Evolutionary conservation across 768 basidiomycete genomes (phyloP).

Genomic region (Lactarius tabidus): DNA sequence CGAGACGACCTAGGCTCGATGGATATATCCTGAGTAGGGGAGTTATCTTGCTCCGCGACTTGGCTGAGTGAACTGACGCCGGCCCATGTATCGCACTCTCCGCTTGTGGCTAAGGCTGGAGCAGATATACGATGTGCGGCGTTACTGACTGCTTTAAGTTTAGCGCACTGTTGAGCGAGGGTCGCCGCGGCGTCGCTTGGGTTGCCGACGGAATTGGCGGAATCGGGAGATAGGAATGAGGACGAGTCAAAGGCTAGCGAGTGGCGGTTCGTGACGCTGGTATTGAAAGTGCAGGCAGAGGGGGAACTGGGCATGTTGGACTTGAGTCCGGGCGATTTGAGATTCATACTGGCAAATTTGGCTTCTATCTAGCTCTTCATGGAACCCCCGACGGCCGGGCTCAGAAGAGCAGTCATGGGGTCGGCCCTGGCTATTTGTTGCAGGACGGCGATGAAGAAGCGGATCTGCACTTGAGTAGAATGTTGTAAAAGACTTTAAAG

Average conservation of each 20-base stretch:
- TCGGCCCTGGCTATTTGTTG: conserved; percentile 98
- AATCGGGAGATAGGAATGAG: conserved; percentile 83
- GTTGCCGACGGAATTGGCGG: conserved; percentile 49
- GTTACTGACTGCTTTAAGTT: conserved; percentile 80
- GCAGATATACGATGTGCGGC: conserved; percentile 59
- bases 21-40: conserved; percentile 60
- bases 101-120: conserved; percentile 35
- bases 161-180: conserved; percentile 85
- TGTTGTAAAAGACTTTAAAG: conserved; percentile 99
- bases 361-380: conserved; percentile 99
- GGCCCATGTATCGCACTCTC: conserved; percentile 56
- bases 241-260: conserved; percentile 63
- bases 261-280: conserved; percentile 51
- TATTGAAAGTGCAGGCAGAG: conserved; percentile 63
- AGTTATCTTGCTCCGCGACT: conserved; percentile 70
- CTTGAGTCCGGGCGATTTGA: conserved; percentile 89
- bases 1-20: conserved; percentile 48
- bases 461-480: conserved; percentile 97
- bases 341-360: conserved; percentile 71
- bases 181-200: conserved; percentile 65
- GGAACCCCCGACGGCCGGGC: conserved; percentile 86
- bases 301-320: conserved; percentile 75
- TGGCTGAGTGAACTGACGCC: conserved; percentile 61
- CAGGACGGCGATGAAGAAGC: conserved; percentile 98
- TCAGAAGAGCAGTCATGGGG: conserved; percentile 94